Evolutionary conservation across 768 basidiomycete species (phyloP).

Genomic region (Collybia mongolica): DNA sequence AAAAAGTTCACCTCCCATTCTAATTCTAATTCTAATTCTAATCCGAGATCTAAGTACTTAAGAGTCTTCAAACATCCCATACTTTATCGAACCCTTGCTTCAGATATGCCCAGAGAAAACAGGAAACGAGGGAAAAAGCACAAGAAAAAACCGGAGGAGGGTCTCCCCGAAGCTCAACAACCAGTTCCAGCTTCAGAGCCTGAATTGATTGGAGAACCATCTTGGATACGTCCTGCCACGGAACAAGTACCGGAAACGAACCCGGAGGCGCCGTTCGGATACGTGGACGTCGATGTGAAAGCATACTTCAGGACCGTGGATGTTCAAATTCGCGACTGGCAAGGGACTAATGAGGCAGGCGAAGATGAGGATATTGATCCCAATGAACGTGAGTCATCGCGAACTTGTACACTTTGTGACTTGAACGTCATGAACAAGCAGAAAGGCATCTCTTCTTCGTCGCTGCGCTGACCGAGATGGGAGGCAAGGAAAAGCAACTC

Average conservation of each 20-base stretch:
- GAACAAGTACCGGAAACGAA: constrained; percentile 37
- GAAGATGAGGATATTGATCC: constrained; percentile 51
- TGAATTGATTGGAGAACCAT: constrained; percentile 44
- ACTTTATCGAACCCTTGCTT: too few species aligned
- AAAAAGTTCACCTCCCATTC: too few species aligned
- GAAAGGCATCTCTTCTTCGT: constrained; percentile 77
- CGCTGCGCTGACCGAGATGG: constrained; percentile 83
- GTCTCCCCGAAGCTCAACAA: not conserved
- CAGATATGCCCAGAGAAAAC: constrained; percentile 1
- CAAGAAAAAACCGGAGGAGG: not conserved
- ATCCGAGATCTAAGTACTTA: too few species aligned
- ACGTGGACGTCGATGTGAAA: constrained; percentile 86
- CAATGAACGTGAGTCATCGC: constrained; percentile 40
- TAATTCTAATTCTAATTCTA: too few species aligned
- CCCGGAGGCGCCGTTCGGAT: constrained; percentile 83
- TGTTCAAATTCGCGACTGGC: constrained; percentile 85
- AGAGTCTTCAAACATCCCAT: too few species aligned
- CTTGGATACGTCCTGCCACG: constrained; percentile 63
- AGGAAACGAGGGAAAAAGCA: constrained; percentile 5
- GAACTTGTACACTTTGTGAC: constrained; percentile 11
- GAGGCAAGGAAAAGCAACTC: constrained; percentile 83
- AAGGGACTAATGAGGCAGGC: constrained; percentile 51
- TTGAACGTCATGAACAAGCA: constrained; percentile 21
- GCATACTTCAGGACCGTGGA: constrained; percentile 92
- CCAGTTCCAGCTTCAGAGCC: constrained; percentile 1